Evolutionary conservation across 352 stramenopile genomes (phyloP), one percentile per base, ranked within the genome.

Genomic region (Thalassiosira pacifica): DNA sequence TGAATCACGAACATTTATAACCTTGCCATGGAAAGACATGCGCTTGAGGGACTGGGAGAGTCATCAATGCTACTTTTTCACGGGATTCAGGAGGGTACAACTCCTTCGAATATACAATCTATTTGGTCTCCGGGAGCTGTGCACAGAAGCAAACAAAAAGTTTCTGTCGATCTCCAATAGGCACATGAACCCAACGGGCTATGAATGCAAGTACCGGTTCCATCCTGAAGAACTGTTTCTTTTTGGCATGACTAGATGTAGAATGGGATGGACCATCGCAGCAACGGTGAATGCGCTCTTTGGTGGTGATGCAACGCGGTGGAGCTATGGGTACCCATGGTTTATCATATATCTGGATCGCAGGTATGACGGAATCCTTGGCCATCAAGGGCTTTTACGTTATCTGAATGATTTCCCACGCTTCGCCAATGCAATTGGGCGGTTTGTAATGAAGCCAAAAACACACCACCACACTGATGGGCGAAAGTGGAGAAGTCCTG

Each of bases 161-260:
- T 48, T 13, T 13, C 6, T 48, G 6, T 13, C 6, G 6, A 13
- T 48, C 37, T 13, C 6, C 13, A n/a, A n/a, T n/a, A n/a, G n/a
- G n/a, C n/a, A n/a, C n/a, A n/a, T n/a, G n/a, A n/a, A n/a, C n/a
- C n/a, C n/a, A n/a, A 48, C 37, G 6, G 37, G 37, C 37, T 48
- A 48, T 48, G 45, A 57, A n/a, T 57, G 45, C 53, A 4, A 16
- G 6, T 31, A 61, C 22, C 53, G 16, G 31, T 65, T 76, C 34
- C 18, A 76, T 19, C 67, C 67, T 6, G 27, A 76, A n/a, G 67
- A 76, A 37, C 18, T 76, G 13, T 76, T 76, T 34, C 52, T 76
- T 9, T 76, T 76, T 31, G 29, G n/a, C 11, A 31, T 76, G 48
- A 66, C 34, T 16, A 65, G 24, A 34, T 53, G 52, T 18, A 34